These are phyloP conservation scores for Withania somnifera DNA, from an alignment of 305 asterid species.

Conservation along the genomic window DNA sequence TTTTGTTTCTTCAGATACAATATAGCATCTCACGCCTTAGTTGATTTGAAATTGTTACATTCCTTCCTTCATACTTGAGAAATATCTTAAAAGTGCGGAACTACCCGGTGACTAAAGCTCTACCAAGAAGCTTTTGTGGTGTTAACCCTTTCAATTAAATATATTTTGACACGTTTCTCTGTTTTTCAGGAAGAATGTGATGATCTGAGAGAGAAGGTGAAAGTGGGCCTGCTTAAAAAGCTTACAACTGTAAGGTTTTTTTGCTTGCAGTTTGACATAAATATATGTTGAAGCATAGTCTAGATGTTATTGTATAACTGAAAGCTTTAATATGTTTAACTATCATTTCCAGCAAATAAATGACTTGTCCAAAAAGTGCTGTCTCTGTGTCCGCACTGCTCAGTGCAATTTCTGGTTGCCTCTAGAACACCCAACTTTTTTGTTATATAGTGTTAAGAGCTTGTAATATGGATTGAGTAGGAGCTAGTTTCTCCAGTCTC, in stretches of 20 bases:
- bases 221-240: slow-evolving; percentile 39
- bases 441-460: neutral
- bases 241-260: slow-evolving; percentile 44
- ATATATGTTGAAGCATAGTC: neutral
- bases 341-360: neutral
- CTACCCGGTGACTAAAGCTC: neutral
- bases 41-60: neutral
- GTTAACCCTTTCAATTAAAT: neutral
- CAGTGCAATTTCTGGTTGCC: neutral
- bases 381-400: neutral
- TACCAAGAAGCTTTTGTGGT: neutral
- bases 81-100: neutral
- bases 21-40: neutral
- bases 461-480: neutral
- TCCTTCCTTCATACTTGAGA: neutral
- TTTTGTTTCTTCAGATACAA: neutral
- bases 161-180: neutral
- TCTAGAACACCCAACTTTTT: neutral
- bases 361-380: neutral
- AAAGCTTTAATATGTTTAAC: neutral
- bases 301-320: neutral
- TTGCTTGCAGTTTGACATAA: slow-evolving; percentile 2
- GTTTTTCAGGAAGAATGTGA: slow-evolving; percentile 45
- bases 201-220: slow-evolving; percentile 29
- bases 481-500: neutral